Evolutionary conservation across 371 early-diverging fungal species (phyloP), one percentile per base, ranked within the genome.

Genomic region (Haplosporangium sp.): DNA sequence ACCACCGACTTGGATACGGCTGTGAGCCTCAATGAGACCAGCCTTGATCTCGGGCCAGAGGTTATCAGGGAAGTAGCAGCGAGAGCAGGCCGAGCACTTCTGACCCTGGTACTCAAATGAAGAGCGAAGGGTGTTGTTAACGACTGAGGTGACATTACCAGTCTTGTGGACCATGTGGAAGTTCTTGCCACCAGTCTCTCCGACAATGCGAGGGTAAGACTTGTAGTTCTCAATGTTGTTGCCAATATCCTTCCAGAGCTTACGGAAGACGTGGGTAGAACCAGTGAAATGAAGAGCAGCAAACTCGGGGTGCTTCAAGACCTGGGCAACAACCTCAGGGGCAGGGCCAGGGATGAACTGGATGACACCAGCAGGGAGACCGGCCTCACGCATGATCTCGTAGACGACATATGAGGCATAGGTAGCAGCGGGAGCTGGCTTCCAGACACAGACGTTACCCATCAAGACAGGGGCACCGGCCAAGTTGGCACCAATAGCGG

Each of bases 151-250:
- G 44, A 91, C 85, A 83, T 92, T 93, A 40, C 93, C 96, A 82
- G 86, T 71, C 83, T 86, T 77, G 85, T 98, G 98, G 57, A 98
- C 74, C 72, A 99, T 86, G 77, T 99, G 99, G 91, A 95, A 97
- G 91, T 98, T 99, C 91, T 99, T 99, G 69, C 98, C 98, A 81
- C 98, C 98, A 48, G 98, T 98, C 85, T 98, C 99, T 76, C 98
- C 99, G 39, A 98, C 98, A 61, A 98, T 93, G 83, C 99, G 94
- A 59, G 99, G 99, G 84, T 97, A 99, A 63, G 92, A 90, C 84
- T 89, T 89, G 90, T 98, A 98, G 57, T 75, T 87, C 69, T 96
- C 93, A 61, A 98, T 90, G 88, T 97, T 97, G 82, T 92, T 87
- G 65, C 92, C 95, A 76, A 98, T 96, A 72, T 94, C 88, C 85